A percentile compares a stretch with the other conserved stretches of the same genome.
These are phyloP conservation scores for Moesziomyces globuligerus DNA, from an alignment of 1,284 basidiomycete genomes.

Conservation along the genomic window DNA sequence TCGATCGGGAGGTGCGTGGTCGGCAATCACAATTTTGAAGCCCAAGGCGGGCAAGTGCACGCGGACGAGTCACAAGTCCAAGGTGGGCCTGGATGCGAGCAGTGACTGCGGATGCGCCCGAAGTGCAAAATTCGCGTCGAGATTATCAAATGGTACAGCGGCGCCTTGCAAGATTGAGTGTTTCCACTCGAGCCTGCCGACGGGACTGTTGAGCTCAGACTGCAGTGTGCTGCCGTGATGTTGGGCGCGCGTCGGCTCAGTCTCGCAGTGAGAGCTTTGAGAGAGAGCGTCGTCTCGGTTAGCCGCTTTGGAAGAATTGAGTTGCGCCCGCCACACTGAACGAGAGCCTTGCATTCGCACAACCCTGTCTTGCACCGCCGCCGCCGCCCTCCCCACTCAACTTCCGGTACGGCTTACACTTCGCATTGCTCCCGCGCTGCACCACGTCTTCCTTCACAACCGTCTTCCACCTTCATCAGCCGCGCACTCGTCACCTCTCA, in stretches of 20 bases:
- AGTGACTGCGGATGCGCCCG: too few species aligned
- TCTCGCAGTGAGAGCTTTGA: too few species aligned
- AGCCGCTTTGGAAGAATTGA: too few species aligned
- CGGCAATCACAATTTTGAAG: background rate
- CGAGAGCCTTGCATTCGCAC: too few species aligned
- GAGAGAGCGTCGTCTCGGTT: too few species aligned
- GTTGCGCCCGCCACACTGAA: too few species aligned
- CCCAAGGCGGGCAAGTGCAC: background rate
- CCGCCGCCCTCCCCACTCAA: background rate
- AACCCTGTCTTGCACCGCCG: conserved; percentile 2
- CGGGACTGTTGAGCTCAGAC: conserved; percentile 2
- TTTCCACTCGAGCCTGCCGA: too few species aligned
- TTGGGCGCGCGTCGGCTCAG: too few species aligned
- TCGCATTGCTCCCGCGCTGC: background rate
- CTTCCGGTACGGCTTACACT: too few species aligned
- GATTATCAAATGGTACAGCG: conserved; percentile 29
- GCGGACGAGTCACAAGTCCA: conserved; percentile 25
- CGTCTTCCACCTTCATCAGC: conserved; percentile 3
- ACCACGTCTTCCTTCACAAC: background rate
- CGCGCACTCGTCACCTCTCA: conserved; percentile 17
- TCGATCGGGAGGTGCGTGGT: too few species aligned
- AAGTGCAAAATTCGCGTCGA: conserved; percentile 1
- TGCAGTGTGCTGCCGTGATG: conserved; percentile 17
- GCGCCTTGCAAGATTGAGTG: background rate
- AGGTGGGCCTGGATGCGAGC: background rate